Evolutionary conservation across 1,284 basidiomycete species (phyloP).

Genomic region (Microbotryum silenes-acaulis): DNA sequence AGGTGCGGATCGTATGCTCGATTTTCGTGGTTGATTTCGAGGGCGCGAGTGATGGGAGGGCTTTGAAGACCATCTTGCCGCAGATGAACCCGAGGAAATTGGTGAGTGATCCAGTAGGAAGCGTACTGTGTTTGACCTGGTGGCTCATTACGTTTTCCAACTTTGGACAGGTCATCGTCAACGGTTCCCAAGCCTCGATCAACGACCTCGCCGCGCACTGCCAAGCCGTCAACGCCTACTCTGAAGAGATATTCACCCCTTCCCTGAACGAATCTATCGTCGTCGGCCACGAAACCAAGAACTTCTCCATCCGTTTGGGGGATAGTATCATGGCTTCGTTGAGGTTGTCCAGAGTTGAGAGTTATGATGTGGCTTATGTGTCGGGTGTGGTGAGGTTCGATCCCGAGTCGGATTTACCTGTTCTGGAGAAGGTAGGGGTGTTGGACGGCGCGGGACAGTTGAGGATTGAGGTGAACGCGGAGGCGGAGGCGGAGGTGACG

Average conservation of each 20-base stretch:
- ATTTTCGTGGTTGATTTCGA: slow-evolving; percentile 90
- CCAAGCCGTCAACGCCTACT: slow-evolving; percentile 69
- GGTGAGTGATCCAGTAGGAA: slow-evolving; percentile 46
- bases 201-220: slow-evolving; percentile 69
- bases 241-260: slow-evolving; percentile 81
- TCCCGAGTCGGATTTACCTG: slow-evolving; percentile 60
- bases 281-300: slow-evolving; percentile 92
- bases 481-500: background rate
- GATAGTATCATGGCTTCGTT: slow-evolving; percentile 73
- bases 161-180: slow-evolving; percentile 68
- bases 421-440: slow-evolving; percentile 38
- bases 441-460: background rate
- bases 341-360: slow-evolving; percentile 89
- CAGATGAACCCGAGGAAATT: slow-evolving; percentile 94
- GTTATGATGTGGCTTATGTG: slow-evolving; percentile 89
- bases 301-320: slow-evolving; percentile 86
- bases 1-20: slow-evolving; percentile 72
- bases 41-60: slow-evolving; percentile 89
- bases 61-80: slow-evolving; percentile 91
- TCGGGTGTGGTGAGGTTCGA: slow-evolving; percentile 73
- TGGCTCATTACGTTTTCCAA: background rate
- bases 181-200: slow-evolving; percentile 61
- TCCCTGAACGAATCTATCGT: slow-evolving; percentile 62
- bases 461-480: background rate
- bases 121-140: background rate